Conservation (phyloP, 495 filamentous ascomycete genomes). For the Hypoxylon crocopeplum region DNA sequence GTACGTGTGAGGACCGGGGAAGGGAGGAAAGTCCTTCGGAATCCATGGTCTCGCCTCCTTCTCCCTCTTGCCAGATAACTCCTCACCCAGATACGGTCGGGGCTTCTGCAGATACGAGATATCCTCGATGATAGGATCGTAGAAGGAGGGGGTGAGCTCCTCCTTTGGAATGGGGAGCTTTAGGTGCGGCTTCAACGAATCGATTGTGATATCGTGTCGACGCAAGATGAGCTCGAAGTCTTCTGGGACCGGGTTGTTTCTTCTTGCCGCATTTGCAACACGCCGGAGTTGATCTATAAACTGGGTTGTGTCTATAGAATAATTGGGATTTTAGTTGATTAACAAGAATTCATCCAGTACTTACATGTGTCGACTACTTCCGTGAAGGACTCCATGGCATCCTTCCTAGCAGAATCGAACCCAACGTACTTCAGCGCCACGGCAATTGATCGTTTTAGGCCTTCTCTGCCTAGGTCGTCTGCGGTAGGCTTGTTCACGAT, state of each 20-base stretch:
- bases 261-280: slow-evolving; percentile 45
- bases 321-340: slow-evolving; percentile 11
- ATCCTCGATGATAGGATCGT: slow-evolving; percentile 40
- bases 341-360: slow-evolving; percentile 4
- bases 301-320: slow-evolving; percentile 43
- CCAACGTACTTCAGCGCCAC: slow-evolving; percentile 50
- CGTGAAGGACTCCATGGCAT: slow-evolving; percentile 53
- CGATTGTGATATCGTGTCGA: slow-evolving; percentile 44
- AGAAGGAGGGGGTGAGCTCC: slow-evolving; percentile 39
- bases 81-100: slow-evolving; percentile 46
- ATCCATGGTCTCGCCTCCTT: slow-evolving; percentile 51
- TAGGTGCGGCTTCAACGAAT: slow-evolving; percentile 47
- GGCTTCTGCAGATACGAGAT: slow-evolving; percentile 36
- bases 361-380: slow-evolving; percentile 49
- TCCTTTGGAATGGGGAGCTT: slow-evolving; percentile 48
- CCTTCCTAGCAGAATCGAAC: slow-evolving; percentile 47
- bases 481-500: slow-evolving; percentile 26
- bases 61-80: slow-evolving; percentile 52
- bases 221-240: slow-evolving; percentile 51
- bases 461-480: slow-evolving; percentile 45
- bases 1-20: slow-evolving; percentile 56
- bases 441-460: slow-evolving; percentile 48
- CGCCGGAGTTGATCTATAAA: slow-evolving; percentile 42
- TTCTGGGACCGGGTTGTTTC: slow-evolving; percentile 43
- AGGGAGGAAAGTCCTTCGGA: slow-evolving; percentile 50